These are phyloP conservation scores for Coriaria nepalensis DNA, from an alignment of 306 rosid species.

Conservation along the genomic window DNA sequence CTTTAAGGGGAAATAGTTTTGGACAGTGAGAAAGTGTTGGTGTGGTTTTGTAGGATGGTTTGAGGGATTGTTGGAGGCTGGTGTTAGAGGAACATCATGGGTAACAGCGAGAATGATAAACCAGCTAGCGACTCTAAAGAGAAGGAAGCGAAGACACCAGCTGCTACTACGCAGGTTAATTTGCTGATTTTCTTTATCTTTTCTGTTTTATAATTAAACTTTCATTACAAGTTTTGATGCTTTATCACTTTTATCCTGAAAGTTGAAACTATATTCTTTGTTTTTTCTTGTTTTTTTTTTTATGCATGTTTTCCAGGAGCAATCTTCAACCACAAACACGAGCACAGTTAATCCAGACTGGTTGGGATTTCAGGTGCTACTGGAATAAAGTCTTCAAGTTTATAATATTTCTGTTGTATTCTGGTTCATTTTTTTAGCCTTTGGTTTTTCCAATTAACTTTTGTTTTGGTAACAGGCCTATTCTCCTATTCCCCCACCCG, in stretches of 20 bases:
- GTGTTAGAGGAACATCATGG: conserved; percentile 35
- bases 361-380: conserved; percentile 80
- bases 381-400: conserved; percentile 6
- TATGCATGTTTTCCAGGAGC: conserved; percentile 45
- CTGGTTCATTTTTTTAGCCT: conserved; percentile 13
- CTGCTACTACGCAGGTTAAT: conserved; percentile 59
- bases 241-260: too few relatives aligned
- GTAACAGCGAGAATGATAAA: conserved; percentile 79
- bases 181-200: neutral
- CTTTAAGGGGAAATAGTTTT: neutral
- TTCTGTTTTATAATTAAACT: too few relatives aligned
- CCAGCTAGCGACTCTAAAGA: conserved; percentile 21
- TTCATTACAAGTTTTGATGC: too few relatives aligned
- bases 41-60: conserved; percentile 43
- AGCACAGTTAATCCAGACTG: conserved; percentile 83
- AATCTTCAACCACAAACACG: conserved; percentile 45
- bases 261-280: too few relatives aligned
- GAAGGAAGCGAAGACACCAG: conserved; percentile 51
- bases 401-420: conserved; percentile 13
- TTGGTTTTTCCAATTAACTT: conserved; percentile 1
- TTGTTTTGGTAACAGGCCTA: conserved; percentile 42
- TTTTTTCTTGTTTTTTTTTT: conserved; percentile 9
- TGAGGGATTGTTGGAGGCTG: conserved; percentile 20
- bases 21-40: neutral
- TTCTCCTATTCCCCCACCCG: conserved; percentile 91